Base-by-base conservation (phyloP, 2,329 filamentous ascomycete genomes). In the Ambrosiella xylebori region DNA sequence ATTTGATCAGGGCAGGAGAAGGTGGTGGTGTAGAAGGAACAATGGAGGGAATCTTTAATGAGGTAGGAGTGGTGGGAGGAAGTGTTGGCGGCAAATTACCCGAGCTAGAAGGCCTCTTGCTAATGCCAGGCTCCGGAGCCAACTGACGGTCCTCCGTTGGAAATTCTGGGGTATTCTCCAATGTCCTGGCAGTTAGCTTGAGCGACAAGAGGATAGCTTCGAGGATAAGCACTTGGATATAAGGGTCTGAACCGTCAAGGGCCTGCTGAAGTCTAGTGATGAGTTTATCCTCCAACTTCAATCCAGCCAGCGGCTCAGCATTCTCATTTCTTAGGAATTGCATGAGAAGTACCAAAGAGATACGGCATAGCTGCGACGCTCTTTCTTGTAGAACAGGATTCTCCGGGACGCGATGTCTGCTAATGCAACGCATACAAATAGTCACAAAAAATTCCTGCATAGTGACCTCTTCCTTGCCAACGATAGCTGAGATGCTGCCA, bases 121-220 rank as follows among this genome's bases (percentile, higher is more conserved):
- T 13, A 13, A 36, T 12, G 27, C n/a, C 41, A 27, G 36, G 41
- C 17, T 59, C 58, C 5, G 49, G 49, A 7, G 13, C 36, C 39
- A 58, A 19, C 13, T 55, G 41, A 37, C 57, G 45, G 15, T 60
- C 59, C 40, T 60, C 59, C 35, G 97, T 71, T 40, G 82, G 74
- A n/a, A 80, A 71, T 2, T 86, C 82, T n/a, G 86, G 85, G 3
- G 83, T 78, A 38, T 66, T 65, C 5, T 7, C 38, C 9, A 56
- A 41, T 3, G 52, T 47, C 17, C 40, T 44, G 17, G 40, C 75
- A 47, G 77, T 73, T 47, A 93, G 76, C 65, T 82, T 88, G 8
- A 96, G 74, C 2, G 85, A 76, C 52, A 82, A 81, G 64, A 86
- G 80, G 2, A 90, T 78, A n/a, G 87, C 82, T 64, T 90, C 86